Conservation (phyloP, 1,139 yeast genomes). For the Lipomyces yarrowii region DNA sequence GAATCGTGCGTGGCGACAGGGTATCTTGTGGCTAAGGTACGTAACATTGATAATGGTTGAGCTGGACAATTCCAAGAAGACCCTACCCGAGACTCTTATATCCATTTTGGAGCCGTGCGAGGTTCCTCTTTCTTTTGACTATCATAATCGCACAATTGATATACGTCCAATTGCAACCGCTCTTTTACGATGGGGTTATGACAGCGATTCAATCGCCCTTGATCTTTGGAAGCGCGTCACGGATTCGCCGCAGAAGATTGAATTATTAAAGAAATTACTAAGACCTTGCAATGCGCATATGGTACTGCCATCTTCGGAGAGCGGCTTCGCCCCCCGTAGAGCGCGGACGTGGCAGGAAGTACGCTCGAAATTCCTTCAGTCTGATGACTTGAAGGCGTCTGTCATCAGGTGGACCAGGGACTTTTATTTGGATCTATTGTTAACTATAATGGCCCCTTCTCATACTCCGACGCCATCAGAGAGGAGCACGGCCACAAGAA, state of each 20-base stretch:
- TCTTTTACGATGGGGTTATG: background rate
- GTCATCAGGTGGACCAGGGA: too few species aligned
- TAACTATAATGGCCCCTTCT: too few species aligned
- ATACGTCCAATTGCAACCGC: background rate
- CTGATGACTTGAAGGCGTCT: too few species aligned
- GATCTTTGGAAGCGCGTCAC: background rate
- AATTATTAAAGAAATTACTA: background rate
- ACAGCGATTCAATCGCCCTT: background rate
- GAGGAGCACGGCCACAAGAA: too few species aligned
- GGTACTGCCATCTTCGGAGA: background rate
- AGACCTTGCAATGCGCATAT: background rate
- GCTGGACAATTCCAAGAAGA: background rate
- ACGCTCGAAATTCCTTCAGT: too few species aligned
- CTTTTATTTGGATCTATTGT: too few species aligned
- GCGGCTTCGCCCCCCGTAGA: too few species aligned
- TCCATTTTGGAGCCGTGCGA: background rate
- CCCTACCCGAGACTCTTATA: background rate
- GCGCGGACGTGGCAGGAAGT: too few species aligned
- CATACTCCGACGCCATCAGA: too few species aligned
- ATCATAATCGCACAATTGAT: background rate
- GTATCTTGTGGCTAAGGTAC: background rate
- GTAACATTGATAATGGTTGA: background rate
- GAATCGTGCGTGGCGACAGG: background rate
- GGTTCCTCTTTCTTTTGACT: background rate
- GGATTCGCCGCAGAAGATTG: background rate